These are phyloP conservation scores for Posidonia australis DNA, from an alignment of 106 monocot species.

Conservation along the genomic window DNA sequence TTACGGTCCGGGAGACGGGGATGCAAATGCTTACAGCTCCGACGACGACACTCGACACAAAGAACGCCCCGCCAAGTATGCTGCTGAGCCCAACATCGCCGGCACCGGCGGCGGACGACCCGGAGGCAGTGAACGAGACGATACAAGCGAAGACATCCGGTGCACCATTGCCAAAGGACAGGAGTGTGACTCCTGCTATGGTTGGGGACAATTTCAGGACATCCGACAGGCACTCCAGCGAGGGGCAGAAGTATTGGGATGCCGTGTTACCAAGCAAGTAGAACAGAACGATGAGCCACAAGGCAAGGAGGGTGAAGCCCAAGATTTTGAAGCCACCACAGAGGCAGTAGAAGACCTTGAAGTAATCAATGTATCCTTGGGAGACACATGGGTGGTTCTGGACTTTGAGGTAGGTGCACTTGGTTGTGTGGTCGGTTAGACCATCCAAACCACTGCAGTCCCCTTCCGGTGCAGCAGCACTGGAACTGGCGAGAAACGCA, in stretches of 20 bases:
- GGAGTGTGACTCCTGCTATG: conserved; percentile 70
- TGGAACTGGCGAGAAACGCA: not conserved
- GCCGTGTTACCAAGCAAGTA: conserved; percentile 69
- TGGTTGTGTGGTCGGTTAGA: conserved; percentile 17
- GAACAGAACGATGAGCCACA: conserved; percentile 62
- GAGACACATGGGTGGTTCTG: conserved; percentile 32
- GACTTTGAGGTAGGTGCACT: conserved; percentile 34
- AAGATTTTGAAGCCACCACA: conserved; percentile 23
- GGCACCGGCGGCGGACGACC: conserved; percentile 1
- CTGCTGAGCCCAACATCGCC: conserved; percentile 36
- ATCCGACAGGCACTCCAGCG: conserved; percentile 45
- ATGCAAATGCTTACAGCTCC: conserved; percentile 36
- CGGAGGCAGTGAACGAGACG: conserved; percentile 46
- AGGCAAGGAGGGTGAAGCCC: conserved; percentile 26
- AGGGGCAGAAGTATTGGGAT: conserved; percentile 65
- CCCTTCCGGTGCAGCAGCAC: not conserved
- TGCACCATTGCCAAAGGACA: conserved; percentile 70
- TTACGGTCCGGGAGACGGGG: not conserved
- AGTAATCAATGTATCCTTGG: conserved; percentile 68
- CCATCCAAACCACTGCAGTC: conserved; percentile 14
- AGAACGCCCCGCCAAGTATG: conserved; percentile 46
- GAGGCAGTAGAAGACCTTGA: conserved; percentile 53
- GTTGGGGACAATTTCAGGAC: conserved; percentile 45
- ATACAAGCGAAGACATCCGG: conserved; percentile 66
- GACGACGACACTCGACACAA: conserved; percentile 44